Percentiles rank a stretch among this genome's conserved stretches.
Evolutionary conservation across 768 basidiomycete genomes (phyloP).

Genomic region (Cantharellus cinnabarinus): DNA sequence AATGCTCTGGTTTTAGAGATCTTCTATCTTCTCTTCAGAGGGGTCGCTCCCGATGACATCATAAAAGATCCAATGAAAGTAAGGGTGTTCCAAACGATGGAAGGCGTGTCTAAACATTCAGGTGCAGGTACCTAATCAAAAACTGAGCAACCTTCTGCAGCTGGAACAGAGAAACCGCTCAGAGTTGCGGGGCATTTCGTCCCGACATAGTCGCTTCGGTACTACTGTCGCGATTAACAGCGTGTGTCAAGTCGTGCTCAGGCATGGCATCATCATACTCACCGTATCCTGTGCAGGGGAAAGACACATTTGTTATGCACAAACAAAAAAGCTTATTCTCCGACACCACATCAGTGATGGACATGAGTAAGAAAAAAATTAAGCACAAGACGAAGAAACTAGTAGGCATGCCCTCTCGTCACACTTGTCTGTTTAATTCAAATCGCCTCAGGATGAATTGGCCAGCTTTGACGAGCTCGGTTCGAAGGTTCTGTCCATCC

Average conservation of each 20-base stretch:
- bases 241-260: slow-evolving; percentile 10
- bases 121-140: slow-evolving; percentile 17
- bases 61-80: slow-evolving; percentile 38
- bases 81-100: slow-evolving; percentile 18
- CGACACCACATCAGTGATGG: slow-evolving; percentile 50
- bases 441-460: slow-evolving; percentile 33
- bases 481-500: slow-evolving; percentile 30
- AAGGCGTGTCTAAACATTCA: slow-evolving; percentile 1
- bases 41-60: slow-evolving; percentile 40
- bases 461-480: slow-evolving; percentile 28
- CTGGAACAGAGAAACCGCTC: slow-evolving; percentile 48
- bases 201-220: slow-evolving; percentile 89
- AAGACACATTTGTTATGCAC: slow-evolving; percentile 42
- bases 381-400: slow-evolving; percentile 28
- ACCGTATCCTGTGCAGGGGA: slow-evolving; percentile 13
- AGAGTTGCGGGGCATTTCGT: slow-evolving; percentile 34
- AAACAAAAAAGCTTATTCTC: slow-evolving; percentile 58
- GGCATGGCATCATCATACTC: background rate
- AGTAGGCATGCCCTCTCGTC: background rate
- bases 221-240: slow-evolving; percentile 75
- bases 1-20: slow-evolving; percentile 88
- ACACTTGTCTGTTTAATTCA: background rate
- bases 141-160: slow-evolving; percentile 55
- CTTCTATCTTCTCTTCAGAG: slow-evolving; percentile 74
- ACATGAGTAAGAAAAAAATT: slow-evolving; percentile 42